Base-by-base conservation (phyloP, 345 rosid genomes). In the Cardamine occulta region DNA sequence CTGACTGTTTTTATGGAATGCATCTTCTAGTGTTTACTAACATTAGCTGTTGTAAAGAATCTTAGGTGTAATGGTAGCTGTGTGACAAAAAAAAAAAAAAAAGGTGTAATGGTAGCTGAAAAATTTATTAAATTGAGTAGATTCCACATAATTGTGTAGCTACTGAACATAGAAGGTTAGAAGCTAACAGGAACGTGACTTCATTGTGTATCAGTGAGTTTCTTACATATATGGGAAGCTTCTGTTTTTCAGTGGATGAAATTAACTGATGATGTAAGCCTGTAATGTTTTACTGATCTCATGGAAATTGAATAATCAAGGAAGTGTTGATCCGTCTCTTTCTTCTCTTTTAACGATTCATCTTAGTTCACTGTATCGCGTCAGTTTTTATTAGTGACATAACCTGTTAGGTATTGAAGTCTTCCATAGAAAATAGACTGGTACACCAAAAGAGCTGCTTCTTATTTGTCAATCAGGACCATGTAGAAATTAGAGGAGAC, bases 381-480 rank as follows among this genome's bases (percentile, higher is more conserved):
- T 61, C 42, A 26, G 68, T 52, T 11, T 40, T 68, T 21, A 19
- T 52, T 68, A 48, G 56, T 68, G 79, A 75, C 74, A 52, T 51
- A 40, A 60, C 42, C 57, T 53, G 70, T 75, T n/a, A 68, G 39
- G 65, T 76, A 58, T 17, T 57, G 72, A 58, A 57, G 53, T 65
- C 73, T 15, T 29, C 47, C 40, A 11, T 29, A 29, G 68, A 72
- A 21, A 29, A 57, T 56, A 64, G 67, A 71, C 76, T 28, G 23
- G 1, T 71, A 28, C 72, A 64, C 51, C 53, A 45, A 65, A 49
- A 39, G 67, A 68, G 58, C 73, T 78, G 63, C 77, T 72, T 72
- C 68, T 29, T 51, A 23, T 61, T 77, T 60, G 69, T 40, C 73
- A 78, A 66, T 51, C 23, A 72, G 72, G 72, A 26, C 55, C 67